Conservation (phyloP, 176 grass and related monocot species). For the Avena insularis region DNA sequence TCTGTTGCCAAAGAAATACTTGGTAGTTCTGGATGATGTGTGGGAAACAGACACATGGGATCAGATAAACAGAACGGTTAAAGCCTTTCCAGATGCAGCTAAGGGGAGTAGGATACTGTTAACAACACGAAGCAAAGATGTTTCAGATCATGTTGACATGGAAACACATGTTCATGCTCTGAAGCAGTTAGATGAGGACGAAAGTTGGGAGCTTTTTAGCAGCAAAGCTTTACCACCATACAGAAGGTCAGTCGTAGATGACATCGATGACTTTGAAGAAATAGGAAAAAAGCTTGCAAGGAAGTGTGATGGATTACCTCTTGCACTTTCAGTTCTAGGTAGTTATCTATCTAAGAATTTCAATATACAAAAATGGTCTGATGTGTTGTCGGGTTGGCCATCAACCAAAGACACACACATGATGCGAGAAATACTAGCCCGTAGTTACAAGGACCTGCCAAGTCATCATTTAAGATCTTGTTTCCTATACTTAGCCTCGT, state of each 20-base stretch:
- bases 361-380: neutral
- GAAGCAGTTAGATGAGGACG: neutral
- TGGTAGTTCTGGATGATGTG: too few relatives aligned
- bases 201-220: constrained; percentile 2
- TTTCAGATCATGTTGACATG: neutral
- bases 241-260: neutral
- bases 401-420: neutral
- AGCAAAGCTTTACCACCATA: constrained; percentile 17
- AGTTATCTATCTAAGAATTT: neutral
- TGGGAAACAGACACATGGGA: too few relatives aligned
- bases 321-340: neutral
- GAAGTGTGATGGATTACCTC: constrained; percentile 16
- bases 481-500: too few relatives aligned
- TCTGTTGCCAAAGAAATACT: too few relatives aligned
- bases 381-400: neutral
- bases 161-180: neutral
- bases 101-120: neutral
- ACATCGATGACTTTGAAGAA: neutral
- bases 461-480: too few relatives aligned
- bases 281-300: neutral
- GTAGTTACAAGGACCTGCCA: too few relatives aligned
- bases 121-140: neutral
- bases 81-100: too few relatives aligned
- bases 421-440: neutral
- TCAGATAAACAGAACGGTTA: too few relatives aligned